These are phyloP conservation scores for Pleurotus pulmonarius DNA, from an alignment of 768 basidiomycete species.

Conservation along the genomic window DNA sequence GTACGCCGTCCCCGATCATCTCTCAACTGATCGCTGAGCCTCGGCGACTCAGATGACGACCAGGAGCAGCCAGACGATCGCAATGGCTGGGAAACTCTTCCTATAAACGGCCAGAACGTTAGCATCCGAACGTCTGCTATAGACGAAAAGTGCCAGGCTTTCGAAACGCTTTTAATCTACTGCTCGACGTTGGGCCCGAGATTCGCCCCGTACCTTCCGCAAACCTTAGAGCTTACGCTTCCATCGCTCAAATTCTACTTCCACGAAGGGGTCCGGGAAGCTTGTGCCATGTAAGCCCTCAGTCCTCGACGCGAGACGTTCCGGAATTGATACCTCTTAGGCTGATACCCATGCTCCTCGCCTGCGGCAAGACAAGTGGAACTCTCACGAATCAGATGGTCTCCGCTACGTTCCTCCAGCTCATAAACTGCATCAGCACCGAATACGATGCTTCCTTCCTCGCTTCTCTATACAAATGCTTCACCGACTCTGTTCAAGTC, in stretches of 20 bases:
- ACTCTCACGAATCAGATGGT: slow-evolving; percentile 70
- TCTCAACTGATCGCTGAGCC: neutral
- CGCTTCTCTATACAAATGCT: slow-evolving; percentile 69
- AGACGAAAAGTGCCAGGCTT: slow-evolving; percentile 86
- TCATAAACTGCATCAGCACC: slow-evolving; percentile 58
- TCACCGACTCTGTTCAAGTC: slow-evolving; percentile 57
- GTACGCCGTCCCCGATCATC: slow-evolving; percentile 29
- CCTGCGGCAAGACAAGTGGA: slow-evolving; percentile 61
- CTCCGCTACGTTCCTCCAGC: slow-evolving; percentile 59
- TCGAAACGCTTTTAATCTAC: slow-evolving; percentile 83
- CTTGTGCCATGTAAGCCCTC: slow-evolving; percentile 60
- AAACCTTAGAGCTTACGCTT: slow-evolving; percentile 67
- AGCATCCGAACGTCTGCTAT: slow-evolving; percentile 78
- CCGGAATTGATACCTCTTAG: slow-evolving; percentile 29
- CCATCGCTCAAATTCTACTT: slow-evolving; percentile 74
- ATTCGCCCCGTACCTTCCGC: slow-evolving; percentile 72
- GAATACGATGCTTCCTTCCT: slow-evolving; percentile 78
- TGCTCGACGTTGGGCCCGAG: slow-evolving; percentile 61
- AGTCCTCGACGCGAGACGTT: neutral
- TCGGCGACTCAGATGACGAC: slow-evolving; percentile 40
- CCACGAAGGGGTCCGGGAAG: slow-evolving; percentile 83
- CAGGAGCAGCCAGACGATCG: slow-evolving; percentile 52
- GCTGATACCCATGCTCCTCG: slow-evolving; percentile 66
- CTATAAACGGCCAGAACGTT: slow-evolving; percentile 72
- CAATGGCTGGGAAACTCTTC: slow-evolving; percentile 78